Conservation (phyloP, 164 flowering plant genomes). For the Kalanchoe fedtschenkoi region DNA sequence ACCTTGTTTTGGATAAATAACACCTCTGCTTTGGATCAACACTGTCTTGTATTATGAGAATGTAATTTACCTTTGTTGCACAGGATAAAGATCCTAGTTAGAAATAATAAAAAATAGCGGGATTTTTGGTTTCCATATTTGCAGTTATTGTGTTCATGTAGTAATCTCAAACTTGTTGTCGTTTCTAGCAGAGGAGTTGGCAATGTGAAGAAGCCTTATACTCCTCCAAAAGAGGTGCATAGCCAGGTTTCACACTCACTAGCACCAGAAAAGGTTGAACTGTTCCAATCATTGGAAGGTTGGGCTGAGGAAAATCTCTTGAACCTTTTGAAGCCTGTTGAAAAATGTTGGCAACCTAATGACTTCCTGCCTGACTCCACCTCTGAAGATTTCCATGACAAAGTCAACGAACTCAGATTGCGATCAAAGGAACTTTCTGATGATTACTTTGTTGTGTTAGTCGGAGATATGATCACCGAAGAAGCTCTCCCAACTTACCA, state of each 20-base stretch:
- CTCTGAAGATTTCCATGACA: constrained; percentile 33
- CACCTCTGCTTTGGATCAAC: no score
- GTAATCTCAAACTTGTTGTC: not conserved
- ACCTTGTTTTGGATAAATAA: no score
- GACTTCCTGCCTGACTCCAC: constrained; percentile 40
- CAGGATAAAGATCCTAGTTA: no score
- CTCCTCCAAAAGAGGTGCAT: constrained; percentile 15
- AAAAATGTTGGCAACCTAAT: constrained; percentile 42
- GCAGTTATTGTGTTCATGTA: not conserved
- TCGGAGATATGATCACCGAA: constrained; percentile 41
- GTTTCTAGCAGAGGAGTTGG: constrained; percentile 12
- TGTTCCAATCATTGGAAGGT: constrained; percentile 18
- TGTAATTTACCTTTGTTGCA: no score
- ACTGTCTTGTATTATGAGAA: no score
- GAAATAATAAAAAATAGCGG: no score
- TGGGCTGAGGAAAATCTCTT: constrained; percentile 32
- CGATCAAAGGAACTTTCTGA: constrained; percentile 28
- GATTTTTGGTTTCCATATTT: not conserved
- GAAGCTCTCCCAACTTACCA: constrained; percentile 58
- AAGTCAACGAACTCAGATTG: constrained; percentile 29
- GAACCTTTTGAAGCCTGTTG: constrained; percentile 35
- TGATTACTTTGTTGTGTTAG: constrained; percentile 33
- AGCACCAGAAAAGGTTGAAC: constrained; percentile 24
- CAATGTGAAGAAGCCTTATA: constrained; percentile 12
- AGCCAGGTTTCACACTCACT: constrained; percentile 18